Base-by-base conservation (phyloP, 139 green algal genomes). In the Tetradesmus obliquus region DNA sequence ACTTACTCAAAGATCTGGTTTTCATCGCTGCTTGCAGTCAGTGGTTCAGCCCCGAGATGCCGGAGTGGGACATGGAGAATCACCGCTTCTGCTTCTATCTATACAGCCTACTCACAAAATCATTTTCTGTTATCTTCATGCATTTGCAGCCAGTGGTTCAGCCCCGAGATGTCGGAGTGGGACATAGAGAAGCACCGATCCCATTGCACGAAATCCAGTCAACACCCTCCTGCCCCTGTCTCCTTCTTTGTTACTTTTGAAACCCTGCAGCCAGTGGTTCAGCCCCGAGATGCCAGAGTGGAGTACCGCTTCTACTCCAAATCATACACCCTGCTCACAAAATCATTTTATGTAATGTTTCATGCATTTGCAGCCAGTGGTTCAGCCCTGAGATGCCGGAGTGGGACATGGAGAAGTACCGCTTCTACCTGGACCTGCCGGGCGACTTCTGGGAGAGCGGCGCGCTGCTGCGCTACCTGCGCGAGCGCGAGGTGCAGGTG, bases 41-140 rank as follows among this genome's bases (percentile, higher is more conserved):
- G n/a, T n/a, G n/a, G n/a, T n/a, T n/a, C 74, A 93, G 84, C 80
- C 82, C 88, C 5, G 93, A 95, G 92, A 93, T 95, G 93, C 93
- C 94, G 2, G 94, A 96, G 92, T 96, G 93, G 94, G 90, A 94
- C 92, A 97, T 97, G 95, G 95, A 97, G 89, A 97, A 97, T 92
- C 94, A 95, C 91, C 92, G 94, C 66, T 96, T 95, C 93, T 96
- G 95, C 83, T 91, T 95, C 7, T 92, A 95, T 91, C 93, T 96
- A n/a, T n/a, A n/a, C n/a, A n/a, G n/a, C n/a, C n/a, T n/a, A n/a
- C n/a, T n/a, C n/a, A n/a, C n/a, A n/a, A n/a, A 2, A 2, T 76
- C 1, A 76, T 76, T 76, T 13, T 13, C 66, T 76, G 15, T 13
- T 76, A 76, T 76, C 15, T 13, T 17, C 15, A 76, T 76, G 66